Evolutionary conservation across 495 filamentous ascomycete species (phyloP).

Genomic region (Talaromyces nanjingensis): DNA sequence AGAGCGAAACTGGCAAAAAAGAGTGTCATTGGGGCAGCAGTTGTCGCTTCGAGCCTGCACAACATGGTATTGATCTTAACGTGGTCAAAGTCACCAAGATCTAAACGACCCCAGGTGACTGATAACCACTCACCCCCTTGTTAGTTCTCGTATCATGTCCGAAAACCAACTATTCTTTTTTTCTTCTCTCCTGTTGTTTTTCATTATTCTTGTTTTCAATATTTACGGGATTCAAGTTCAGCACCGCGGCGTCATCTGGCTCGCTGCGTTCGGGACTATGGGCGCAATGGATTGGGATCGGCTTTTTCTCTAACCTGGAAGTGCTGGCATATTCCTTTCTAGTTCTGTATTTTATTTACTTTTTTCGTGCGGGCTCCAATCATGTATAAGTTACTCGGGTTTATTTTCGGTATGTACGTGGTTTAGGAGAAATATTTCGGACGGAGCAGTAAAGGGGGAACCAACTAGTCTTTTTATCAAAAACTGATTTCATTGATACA

Average conservation of each 20-base stretch:
- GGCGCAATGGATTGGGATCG: slow-evolving; percentile 6
- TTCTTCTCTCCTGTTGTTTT: neutral
- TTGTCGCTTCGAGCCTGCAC: slow-evolving; percentile 42
- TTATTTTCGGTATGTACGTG: slow-evolving; percentile 1
- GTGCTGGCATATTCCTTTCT: slow-evolving; percentile 8
- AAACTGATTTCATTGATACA: neutral
- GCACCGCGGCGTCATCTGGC: slow-evolving; percentile 6
- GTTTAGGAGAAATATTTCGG: neutral
- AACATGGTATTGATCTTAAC: slow-evolving; percentile 46
- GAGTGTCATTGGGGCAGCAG: slow-evolving; percentile 45
- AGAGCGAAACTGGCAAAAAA: slow-evolving; percentile 40
- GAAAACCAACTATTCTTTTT: neutral
- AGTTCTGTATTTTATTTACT: neutral
- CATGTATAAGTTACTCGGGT: neutral
- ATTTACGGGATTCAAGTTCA: slow-evolving; percentile 1
- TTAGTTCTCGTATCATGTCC: neutral
- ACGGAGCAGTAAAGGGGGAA: neutral
- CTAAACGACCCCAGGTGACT: slow-evolving; percentile 15
- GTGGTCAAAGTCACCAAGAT: slow-evolving; percentile 48
- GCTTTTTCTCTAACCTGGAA: slow-evolving; percentile 4
- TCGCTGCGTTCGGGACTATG: slow-evolving; percentile 3
- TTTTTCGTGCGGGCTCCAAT: neutral
- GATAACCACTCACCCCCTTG: neutral
- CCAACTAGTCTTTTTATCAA: neutral
- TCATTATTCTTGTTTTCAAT: slow-evolving; percentile 1